A percentile compares a stretch with the other conserved stretches of the same genome.
phyloP scores from a whole-genome alignment of 139 green algal genomes.

The Ettlia oleoabundans region DNA sequence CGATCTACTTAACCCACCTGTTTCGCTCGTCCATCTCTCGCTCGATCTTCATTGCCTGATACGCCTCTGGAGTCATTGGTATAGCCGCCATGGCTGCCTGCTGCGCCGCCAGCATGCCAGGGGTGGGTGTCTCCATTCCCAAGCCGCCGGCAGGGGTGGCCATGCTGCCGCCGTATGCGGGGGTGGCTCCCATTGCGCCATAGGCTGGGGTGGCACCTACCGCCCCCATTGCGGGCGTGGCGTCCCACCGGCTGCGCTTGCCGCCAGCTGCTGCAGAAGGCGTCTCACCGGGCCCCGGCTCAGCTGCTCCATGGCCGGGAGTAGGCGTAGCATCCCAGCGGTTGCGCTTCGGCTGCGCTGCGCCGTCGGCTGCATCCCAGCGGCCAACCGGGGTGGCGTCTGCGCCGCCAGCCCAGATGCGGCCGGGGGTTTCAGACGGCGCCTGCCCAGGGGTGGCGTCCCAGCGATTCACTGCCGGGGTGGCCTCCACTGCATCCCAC shows the following conservation, averaged over 20 bases:
- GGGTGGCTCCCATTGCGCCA: constrained; percentile 52
- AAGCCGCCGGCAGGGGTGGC: constrained; percentile 67
- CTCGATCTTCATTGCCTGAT: constrained; percentile 72
- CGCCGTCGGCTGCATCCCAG: constrained; percentile 23
- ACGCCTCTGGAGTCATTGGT: constrained; percentile 85
- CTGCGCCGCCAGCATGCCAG: constrained; percentile 32
- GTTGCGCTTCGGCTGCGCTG: constrained; percentile 62
- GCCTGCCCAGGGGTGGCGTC: constrained; percentile 67
- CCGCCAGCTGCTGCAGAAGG: constrained; percentile 61
- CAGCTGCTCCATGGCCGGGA: constrained; percentile 27
- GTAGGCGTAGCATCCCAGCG: constrained; percentile 63
- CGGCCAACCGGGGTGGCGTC: constrained; percentile 65
- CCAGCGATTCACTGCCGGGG: constrained; percentile 69
- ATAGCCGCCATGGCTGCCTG: constrained; percentile 33
- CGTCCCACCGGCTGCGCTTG: constrained; percentile 55
- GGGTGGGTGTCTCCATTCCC: constrained; percentile 78
- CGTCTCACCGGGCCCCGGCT: constrained; percentile 10
- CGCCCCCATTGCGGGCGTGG: constrained; percentile 40
- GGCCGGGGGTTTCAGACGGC: constrained; percentile 48
- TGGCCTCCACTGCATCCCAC: constrained; percentile 88
- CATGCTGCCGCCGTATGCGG: constrained; percentile 54
- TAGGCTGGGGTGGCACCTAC: constrained; percentile 38
- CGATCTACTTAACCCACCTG: no score
- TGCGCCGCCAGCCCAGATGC: constrained; percentile 55
- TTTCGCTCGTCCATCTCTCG: constrained; percentile 95